Percentiles rank a stretch among this genome's conserved stretches.
Evolutionary conservation across 305 asterid species (phyloP).

Genomic region (Fraxinus sp.): DNA sequence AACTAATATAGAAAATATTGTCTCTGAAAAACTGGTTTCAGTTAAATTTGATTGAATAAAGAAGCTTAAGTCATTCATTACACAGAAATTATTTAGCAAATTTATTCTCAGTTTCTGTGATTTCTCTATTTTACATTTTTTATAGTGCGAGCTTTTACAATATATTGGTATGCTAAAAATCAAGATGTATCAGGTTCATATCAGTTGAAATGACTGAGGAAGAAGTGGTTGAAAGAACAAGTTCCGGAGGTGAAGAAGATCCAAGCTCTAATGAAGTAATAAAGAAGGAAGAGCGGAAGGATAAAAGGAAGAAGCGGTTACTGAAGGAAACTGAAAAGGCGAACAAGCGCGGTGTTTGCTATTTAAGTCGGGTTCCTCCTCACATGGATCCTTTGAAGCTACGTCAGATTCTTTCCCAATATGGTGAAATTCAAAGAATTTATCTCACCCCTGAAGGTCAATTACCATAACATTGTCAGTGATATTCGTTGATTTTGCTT

Average conservation of each 20-base stretch:
- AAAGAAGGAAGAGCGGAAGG: conserved; percentile 32
- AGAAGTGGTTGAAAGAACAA: conserved; percentile 32
- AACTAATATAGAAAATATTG: not conserved
- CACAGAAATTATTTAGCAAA: not conserved
- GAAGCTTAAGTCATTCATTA: not conserved
- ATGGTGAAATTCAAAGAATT: conserved; percentile 72
- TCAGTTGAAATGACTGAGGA: conserved; percentile 47
- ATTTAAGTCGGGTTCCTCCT: conserved; percentile 80
- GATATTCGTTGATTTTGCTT: not conserved
- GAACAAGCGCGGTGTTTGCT: conserved; percentile 70
- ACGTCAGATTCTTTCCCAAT: conserved; percentile 69
- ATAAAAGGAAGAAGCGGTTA: conserved; percentile 46
- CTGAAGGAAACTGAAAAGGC: conserved; percentile 54
- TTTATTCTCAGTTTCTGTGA: not conserved
- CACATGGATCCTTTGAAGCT: conserved; percentile 79
- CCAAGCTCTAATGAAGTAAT: conserved; percentile 25
- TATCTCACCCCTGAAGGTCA: conserved; percentile 82
- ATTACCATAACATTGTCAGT: not conserved
- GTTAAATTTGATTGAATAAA: not conserved
- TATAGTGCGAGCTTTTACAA: not conserved
- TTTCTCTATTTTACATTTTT: not conserved
- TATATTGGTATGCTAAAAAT: not conserved
- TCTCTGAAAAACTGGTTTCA: not conserved
- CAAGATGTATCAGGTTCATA: not conserved
- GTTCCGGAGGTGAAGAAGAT: conserved; percentile 26